Evolutionary conservation across 495 filamentous ascomycete species (phyloP).

Genomic region (Diplogelasinospora grovesii): DNA sequence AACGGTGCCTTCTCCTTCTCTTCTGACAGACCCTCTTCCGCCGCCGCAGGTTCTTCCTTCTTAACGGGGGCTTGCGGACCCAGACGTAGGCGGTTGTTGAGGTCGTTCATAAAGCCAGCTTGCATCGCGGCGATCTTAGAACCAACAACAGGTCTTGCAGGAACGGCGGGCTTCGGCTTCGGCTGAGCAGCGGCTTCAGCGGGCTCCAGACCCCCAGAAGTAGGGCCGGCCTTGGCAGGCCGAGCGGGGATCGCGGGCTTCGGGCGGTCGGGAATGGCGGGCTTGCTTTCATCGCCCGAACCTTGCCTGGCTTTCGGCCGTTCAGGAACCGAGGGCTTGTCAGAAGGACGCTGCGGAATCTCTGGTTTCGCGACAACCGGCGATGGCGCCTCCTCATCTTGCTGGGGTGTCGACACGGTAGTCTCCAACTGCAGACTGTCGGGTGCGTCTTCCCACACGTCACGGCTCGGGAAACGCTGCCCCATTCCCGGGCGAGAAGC

Average conservation of each 20-base stretch:
- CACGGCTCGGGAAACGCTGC: constrained; percentile 83
- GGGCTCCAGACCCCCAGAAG: constrained; percentile 24
- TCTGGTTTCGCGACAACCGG: constrained; percentile 25
- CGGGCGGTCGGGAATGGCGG: constrained; percentile 50
- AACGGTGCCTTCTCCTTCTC: constrained; percentile 69
- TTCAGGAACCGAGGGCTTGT: constrained; percentile 38
- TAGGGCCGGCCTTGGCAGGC: constrained; percentile 50
- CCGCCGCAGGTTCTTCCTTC: constrained; percentile 55
- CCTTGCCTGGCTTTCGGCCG: constrained; percentile 36
- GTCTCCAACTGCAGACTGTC: constrained; percentile 76
- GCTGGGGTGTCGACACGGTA: constrained; percentile 62
- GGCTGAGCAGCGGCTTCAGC: constrained; percentile 37
- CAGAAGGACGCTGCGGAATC: constrained; percentile 19
- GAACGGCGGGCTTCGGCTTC: constrained; percentile 70
- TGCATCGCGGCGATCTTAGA: constrained; percentile 87
- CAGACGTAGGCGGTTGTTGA: constrained; percentile 76
- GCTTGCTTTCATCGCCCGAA: constrained; percentile 40
- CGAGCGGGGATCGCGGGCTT: constrained; percentile 76
- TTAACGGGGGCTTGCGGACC: constrained; percentile 67
- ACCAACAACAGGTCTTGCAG: constrained; percentile 67
- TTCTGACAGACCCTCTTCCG: constrained; percentile 51
- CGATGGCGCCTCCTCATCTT: constrained; percentile 30
- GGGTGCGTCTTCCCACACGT: constrained; percentile 95
- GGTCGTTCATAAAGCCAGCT: constrained; percentile 81
- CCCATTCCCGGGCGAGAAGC: constrained; percentile 44